Evolutionary conservation across 2,329 filamentous ascomycete species (phyloP), one percentile per base, ranked within the genome.

Genomic region (Ophiostoma sp.): DNA sequence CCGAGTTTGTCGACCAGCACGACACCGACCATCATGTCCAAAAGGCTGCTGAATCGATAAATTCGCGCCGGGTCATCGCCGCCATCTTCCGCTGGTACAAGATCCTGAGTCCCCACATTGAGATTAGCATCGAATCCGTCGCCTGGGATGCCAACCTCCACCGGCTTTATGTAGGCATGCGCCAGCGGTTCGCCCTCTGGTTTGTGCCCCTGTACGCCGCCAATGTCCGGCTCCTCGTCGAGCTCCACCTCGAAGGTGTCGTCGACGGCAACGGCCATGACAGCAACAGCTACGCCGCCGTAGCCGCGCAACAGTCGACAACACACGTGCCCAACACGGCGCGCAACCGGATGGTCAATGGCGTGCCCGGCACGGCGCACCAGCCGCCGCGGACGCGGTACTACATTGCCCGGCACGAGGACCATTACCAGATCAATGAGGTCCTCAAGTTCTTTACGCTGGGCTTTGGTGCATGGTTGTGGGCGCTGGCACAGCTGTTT

Each of bases 41-140:
- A 19, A 19, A 36, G 11, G 45, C 57, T 3, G 19, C 55, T 36
- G 61, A 48, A 3, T 1, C 3, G 0, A 72, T 88, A 31, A 88
- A 91, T 75, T 95, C 92, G 11, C 86, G 93, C 59, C 89, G 86
- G 82, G 79, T 93, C 6, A 85, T 97, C 22, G 83, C 87, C 66
- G 85, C 87, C 77, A 91, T 97, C 73, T 97, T 93, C 79, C 88
- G 90, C 55, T 95, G 92, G 92, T 95, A 97, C 82, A 93, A 94
- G 79, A 92, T 95, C 76, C 85, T 97, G 79, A 93, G 90, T 75
- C 94, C 94, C 0, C 84, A 85, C 22, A 92, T 96, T 76, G 86
- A 90, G 59, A 82, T 95, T 15, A 83, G 87, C 1, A 85, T 97
- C 22, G 87, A 93, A 75, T 87, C 86, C 3, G 28, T 75, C 92